Evolutionary conservation across 1,284 basidiomycete species (phyloP).

Genomic region (Malassezia nana): DNA sequence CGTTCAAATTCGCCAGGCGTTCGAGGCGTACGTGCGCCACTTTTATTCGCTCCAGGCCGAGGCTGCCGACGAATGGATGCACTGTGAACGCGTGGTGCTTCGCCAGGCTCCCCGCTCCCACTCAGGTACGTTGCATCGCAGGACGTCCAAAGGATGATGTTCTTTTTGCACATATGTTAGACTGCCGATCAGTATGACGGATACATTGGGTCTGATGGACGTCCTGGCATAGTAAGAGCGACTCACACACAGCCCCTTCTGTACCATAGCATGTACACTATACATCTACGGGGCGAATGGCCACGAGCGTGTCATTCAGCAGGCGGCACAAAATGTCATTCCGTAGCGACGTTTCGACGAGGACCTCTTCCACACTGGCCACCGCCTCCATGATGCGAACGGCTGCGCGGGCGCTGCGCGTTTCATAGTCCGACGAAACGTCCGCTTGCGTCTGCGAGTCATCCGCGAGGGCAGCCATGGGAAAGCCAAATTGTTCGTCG

Average conservation of each 20-base stretch:
- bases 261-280: slow-evolving; percentile 2
- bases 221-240: background rate
- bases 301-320: slow-evolving; percentile 37
- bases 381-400: slow-evolving; percentile 32
- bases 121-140: background rate
- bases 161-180: slow-evolving; percentile 19
- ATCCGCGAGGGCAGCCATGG: slow-evolving; percentile 19
- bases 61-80: slow-evolving; percentile 51
- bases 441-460: background rate
- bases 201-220: slow-evolving; percentile 9
- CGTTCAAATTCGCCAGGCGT: slow-evolving; percentile 68
- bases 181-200: slow-evolving; percentile 15
- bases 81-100: slow-evolving; percentile 27
- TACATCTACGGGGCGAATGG: slow-evolving; percentile 20
- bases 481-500: slow-evolving; percentile 38
- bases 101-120: slow-evolving; percentile 18
- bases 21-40: slow-evolving; percentile 68
- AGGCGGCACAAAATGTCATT: slow-evolving; percentile 41
- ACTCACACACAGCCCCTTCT: background rate
- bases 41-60: slow-evolving; percentile 73
- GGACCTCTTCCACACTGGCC: slow-evolving; percentile 26
- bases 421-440: background rate
- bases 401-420: slow-evolving; percentile 24
- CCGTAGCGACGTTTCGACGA: slow-evolving; percentile 29
- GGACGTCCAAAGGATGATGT: slow-evolving; percentile 8